A percentile compares a stretch with the other conserved stretches of the same genome.
Conservation (phyloP, 1,284 basidiomycete genomes). For the Ganoderma meredithae region DNA sequence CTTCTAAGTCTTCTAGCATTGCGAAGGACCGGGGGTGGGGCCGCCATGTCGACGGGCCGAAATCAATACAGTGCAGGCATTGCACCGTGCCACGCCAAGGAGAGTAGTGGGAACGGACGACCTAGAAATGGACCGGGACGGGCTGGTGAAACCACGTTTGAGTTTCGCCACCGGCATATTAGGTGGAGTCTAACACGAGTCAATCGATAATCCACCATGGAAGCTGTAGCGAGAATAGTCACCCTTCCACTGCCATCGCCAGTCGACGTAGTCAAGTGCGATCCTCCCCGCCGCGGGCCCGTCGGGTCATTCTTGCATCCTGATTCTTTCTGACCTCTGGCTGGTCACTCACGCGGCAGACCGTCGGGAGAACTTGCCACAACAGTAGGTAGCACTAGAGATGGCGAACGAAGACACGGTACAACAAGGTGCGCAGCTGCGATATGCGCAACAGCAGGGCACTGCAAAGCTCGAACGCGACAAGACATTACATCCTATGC, state of each 20-base stretch:
- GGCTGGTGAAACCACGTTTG: not conserved
- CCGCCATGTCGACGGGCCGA: not conserved
- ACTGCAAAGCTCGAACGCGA: not conserved
- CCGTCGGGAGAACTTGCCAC: not conserved
- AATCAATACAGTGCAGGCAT: not conserved
- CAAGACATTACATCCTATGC: slow-evolving; percentile 14
- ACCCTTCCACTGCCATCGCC: not conserved
- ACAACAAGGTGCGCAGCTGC: slow-evolving; percentile 7
- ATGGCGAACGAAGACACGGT: not conserved
- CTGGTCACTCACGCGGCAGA: not conserved
- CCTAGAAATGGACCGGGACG: not conserved
- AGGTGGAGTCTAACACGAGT: slow-evolving; percentile 13
- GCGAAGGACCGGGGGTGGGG: not conserved
- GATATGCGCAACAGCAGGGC: slow-evolving; percentile 6
- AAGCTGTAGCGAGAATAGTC: slow-evolving; percentile 13
- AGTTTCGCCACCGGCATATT: slow-evolving; percentile 4
- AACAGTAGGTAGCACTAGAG: slow-evolving; percentile 1
- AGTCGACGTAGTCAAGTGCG: not conserved
- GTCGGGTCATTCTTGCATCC: not conserved
- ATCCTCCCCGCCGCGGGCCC: slow-evolving; percentile 1
- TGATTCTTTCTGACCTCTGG: not conserved
- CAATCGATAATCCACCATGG: slow-evolving; percentile 12
- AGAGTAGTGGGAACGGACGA: slow-evolving; percentile 11
- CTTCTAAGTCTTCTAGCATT: too few relatives aligned
- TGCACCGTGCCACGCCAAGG: slow-evolving; percentile 12